Evolutionary conservation across 352 stramenopile genomes (phyloP).

Genomic region (Peronospora belbahrii): DNA sequence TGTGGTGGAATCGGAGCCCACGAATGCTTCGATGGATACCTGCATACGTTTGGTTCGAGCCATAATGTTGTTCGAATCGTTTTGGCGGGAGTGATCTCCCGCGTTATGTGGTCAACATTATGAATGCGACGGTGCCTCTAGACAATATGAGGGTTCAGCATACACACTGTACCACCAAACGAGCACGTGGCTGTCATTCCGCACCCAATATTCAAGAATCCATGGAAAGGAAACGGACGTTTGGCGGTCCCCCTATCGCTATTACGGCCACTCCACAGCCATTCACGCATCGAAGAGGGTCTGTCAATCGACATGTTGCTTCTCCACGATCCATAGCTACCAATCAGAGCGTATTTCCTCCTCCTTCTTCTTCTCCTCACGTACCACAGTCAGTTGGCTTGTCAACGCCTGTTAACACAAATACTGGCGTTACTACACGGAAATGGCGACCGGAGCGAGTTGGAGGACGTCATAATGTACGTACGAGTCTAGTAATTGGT

Average conservation of each 20-base stretch:
- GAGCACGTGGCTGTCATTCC: slow-evolving; percentile 14
- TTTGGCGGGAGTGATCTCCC: no score
- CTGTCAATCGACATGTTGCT: not conserved
- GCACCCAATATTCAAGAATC: not conserved
- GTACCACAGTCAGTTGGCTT: slow-evolving; percentile 14
- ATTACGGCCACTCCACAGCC: slow-evolving; percentile 6
- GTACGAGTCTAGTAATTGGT: not conserved
- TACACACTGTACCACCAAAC: slow-evolving; percentile 8
- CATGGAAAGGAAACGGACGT: slow-evolving; percentile 27
- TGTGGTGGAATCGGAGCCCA: slow-evolving; percentile 23
- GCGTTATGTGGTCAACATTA: not conserved
- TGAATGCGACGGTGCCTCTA: not conserved
- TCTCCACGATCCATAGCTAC: not conserved
- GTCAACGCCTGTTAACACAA: slow-evolving; percentile 14
- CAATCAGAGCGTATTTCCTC: slow-evolving; percentile 8
- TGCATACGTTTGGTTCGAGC: slow-evolving; percentile 25
- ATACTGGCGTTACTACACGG: slow-evolving; percentile 4
- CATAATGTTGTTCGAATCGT: slow-evolving; percentile 10
- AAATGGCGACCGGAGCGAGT: slow-evolving; percentile 24
- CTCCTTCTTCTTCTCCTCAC: slow-evolving; percentile 7
- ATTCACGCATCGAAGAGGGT: slow-evolving; percentile 3
- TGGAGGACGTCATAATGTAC: slow-evolving; percentile 28
- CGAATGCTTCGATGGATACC: slow-evolving; percentile 50
- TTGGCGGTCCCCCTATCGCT: slow-evolving; percentile 10
- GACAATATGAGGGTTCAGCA: not conserved